Conservation (phyloP, 495 filamentous ascomycete genomes). For the Amorphotheca resinae region DNA sequence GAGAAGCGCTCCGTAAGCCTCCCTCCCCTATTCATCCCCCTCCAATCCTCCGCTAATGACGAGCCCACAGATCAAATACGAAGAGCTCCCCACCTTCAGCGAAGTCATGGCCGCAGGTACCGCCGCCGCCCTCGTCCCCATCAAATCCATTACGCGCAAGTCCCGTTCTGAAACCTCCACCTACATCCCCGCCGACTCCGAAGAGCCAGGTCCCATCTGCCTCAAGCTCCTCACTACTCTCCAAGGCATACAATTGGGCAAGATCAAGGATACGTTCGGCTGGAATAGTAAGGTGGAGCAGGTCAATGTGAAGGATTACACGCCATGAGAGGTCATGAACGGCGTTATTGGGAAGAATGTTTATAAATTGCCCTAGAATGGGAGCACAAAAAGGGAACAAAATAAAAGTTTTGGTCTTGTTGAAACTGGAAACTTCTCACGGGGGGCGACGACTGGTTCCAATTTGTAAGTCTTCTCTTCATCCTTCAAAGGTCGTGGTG, state of each 20-base stretch:
- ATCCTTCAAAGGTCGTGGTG: not conserved
- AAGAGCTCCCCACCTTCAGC: constrained; percentile 61
- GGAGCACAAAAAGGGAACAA: not conserved
- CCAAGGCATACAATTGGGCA: constrained; percentile 75
- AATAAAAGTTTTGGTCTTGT: not conserved
- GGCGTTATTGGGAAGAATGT: constrained; percentile 14
- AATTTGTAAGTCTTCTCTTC: not conserved
- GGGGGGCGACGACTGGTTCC: not conserved
- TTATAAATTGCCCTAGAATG: constrained; percentile 13
- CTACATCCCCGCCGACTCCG: constrained; percentile 46
- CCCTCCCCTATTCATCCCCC: not conserved
- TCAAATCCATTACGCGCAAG: constrained; percentile 71
- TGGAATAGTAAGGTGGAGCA: constrained; percentile 53
- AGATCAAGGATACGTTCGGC: constrained; percentile 57
- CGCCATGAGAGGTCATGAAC: constrained; percentile 5
- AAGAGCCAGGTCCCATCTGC: constrained; percentile 59
- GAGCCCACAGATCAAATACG: constrained; percentile 50
- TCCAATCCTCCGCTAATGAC: not conserved
- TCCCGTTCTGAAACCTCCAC: constrained; percentile 46
- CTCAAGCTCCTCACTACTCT: constrained; percentile 58
- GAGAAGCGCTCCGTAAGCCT: constrained; percentile 43
- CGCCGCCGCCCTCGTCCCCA: constrained; percentile 81
- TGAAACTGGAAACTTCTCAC: not conserved
- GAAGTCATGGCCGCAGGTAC: constrained; percentile 92
- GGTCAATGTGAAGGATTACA: constrained; percentile 30